phyloP scores from a whole-genome alignment of 2,329 filamentous ascomycete species.

The Scolecobasidium constrictum region DNA sequence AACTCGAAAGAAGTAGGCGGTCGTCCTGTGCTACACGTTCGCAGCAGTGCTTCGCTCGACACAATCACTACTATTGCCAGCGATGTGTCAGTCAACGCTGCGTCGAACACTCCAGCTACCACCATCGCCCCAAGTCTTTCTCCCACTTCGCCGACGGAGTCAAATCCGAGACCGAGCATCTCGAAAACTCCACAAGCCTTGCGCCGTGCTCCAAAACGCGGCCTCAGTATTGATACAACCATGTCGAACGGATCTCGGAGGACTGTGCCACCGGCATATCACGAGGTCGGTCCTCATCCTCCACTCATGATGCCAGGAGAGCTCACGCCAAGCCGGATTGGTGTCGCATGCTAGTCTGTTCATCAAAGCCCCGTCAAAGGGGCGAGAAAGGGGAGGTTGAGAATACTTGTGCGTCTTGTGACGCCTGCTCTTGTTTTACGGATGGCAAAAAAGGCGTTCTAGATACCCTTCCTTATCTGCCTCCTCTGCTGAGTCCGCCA shows the following conservation, averaged over 20 bases:
- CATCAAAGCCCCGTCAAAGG: no score
- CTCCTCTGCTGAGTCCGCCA: no score
- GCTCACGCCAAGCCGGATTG: background rate
- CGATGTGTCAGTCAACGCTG: background rate
- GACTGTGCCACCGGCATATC: slow-evolving; percentile 6
- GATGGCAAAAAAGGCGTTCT: background rate
- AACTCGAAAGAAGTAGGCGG: background rate
- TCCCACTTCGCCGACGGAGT: background rate
- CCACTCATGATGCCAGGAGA: background rate
- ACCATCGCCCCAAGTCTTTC: background rate
- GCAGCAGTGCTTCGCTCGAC: background rate
- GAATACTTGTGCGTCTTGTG: background rate
- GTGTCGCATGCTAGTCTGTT: slow-evolving; percentile 6
- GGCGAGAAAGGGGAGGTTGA: background rate
- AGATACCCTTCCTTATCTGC: no score
- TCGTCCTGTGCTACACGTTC: background rate
- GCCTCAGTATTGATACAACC: slow-evolving; percentile 8
- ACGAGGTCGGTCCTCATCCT: slow-evolving; percentile 4
- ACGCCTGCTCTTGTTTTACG: background rate
- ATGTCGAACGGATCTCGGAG: slow-evolving; percentile 5
- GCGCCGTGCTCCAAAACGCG: background rate
- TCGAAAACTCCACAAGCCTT: slow-evolving; percentile 5
- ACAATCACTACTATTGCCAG: slow-evolving; percentile 1
- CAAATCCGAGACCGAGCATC: slow-evolving; percentile 1
- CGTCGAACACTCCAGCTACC: background rate